Conservation (phyloP, 2,329 filamentous ascomycete species). For the Alternaria atra region DNA sequence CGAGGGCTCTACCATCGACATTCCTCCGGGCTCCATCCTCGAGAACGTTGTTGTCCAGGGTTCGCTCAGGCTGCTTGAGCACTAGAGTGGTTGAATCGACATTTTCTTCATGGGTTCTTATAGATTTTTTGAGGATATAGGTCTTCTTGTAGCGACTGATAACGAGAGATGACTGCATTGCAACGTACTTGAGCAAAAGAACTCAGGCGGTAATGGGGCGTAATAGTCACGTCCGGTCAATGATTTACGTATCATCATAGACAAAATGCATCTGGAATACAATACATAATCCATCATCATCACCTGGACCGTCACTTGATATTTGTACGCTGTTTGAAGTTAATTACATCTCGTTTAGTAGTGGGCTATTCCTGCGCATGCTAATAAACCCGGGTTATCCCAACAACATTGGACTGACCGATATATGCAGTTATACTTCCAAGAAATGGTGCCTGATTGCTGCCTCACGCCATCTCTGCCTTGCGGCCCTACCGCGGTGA, state of each 20-base stretch:
- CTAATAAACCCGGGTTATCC: not conserved
- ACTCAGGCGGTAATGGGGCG: constrained; percentile 17
- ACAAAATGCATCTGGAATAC: constrained; percentile 28
- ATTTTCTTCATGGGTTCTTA: constrained; percentile 25
- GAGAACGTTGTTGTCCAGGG: constrained; percentile 99
- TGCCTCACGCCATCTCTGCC: constrained; percentile 27
- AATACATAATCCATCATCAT: constrained; percentile 15
- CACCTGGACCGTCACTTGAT: not conserved
- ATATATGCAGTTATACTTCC: not conserved
- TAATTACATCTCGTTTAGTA: not conserved
- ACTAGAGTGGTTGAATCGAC: constrained; percentile 55
- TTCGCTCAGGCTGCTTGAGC: constrained; percentile 79
- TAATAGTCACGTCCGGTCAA: constrained; percentile 25
- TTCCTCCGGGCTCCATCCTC: constrained; percentile 93
- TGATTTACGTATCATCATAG: constrained; percentile 39
- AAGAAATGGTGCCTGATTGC: constrained; percentile 22
- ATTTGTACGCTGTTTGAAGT: not conserved
- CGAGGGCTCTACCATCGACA: constrained; percentile 96
- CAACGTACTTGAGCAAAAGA: constrained; percentile 34
- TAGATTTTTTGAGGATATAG: constrained; percentile 38
- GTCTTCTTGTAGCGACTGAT: constrained; percentile 28
- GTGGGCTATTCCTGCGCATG: not conserved
- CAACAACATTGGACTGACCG: not conserved
- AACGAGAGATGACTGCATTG: constrained; percentile 33
- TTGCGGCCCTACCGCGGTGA: constrained; percentile 25